Percentiles rank a stretch among this genome's conserved stretches.
These are phyloP conservation scores for Solanum boliviense DNA, from an alignment of 257 asterid species.

Conservation along the genomic window DNA sequence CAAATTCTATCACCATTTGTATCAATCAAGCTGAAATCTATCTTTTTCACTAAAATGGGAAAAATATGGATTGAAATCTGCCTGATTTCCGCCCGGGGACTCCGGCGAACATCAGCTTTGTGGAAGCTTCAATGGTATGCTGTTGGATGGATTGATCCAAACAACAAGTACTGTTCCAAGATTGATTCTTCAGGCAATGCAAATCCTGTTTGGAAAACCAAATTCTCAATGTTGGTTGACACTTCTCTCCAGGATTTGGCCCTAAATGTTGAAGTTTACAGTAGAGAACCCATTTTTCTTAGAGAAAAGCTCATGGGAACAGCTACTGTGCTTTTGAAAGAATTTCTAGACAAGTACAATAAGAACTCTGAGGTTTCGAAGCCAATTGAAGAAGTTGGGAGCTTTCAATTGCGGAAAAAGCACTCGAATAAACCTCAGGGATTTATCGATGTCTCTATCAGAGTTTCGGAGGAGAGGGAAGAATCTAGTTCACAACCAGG, in stretches of 20 bases:
- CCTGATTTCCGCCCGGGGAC: constrained; percentile 69
- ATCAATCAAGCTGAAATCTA: not conserved
- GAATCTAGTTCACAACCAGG: constrained; percentile 33
- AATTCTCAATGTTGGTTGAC: constrained; percentile 41
- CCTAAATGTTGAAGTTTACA: constrained; percentile 60
- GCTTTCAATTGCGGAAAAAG: constrained; percentile 68
- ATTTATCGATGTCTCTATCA: constrained; percentile 57
- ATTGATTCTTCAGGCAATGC: constrained; percentile 65
- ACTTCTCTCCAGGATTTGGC: constrained; percentile 37
- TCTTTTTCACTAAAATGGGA: constrained; percentile 22
- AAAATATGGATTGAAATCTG: constrained; percentile 66
- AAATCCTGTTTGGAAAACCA: constrained; percentile 73
- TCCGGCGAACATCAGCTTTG: constrained; percentile 38
- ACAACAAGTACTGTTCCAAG: constrained; percentile 62
- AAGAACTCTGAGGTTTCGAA: constrained; percentile 24
- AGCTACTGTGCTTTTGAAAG: constrained; percentile 54
- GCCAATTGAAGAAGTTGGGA: constrained; percentile 72
- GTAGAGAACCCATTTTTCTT: constrained; percentile 72
- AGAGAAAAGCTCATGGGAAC: constrained; percentile 60
- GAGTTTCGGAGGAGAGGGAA: constrained; percentile 51
- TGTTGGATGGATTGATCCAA: constrained; percentile 73
- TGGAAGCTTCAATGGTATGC: constrained; percentile 83
- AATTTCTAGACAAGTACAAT: constrained; percentile 53
- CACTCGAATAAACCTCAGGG: constrained; percentile 61
- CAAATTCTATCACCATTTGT: constrained; percentile 3